Evolutionary conservation across 1,284 basidiomycete species (phyloP), one percentile per base, ranked within the genome.

Genomic region (Apiotrichum domesticum): DNA sequence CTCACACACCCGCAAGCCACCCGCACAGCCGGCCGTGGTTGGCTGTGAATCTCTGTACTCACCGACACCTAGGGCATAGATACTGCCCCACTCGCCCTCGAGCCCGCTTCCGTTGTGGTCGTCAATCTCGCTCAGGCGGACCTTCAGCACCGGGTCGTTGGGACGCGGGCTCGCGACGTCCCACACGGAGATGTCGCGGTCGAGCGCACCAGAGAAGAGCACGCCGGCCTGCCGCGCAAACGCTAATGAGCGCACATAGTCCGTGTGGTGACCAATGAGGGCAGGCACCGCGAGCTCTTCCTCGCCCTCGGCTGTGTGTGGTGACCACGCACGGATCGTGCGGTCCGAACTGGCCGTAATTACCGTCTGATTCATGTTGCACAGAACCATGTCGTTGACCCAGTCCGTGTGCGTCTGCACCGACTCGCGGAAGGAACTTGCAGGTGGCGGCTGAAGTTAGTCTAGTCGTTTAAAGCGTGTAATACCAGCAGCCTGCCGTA

Each of bases 271-370:
- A n/a, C 95, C 95, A 44, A 98, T 80, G 3, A 85, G 81, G 0
- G 81, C 79, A 0, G 83, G 80, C 1, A 79, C 75, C 5, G 88
- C 85, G 15, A 54, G 60, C 21, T 21, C 21, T 21, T 21, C 21
- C 85, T 85, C 46, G 60, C 68, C 53, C 66, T 73, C 67, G 78
- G 67, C 2, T 33, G 84, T 79, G 71, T 98, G 92, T 0, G 95
- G 94, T 54, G 83, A 87, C 95, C 96, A 98, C 0, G 90, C 85
- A 70, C 94, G 90, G 64, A 99, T 82, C 13, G 92, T 92, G 8
- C 93, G 90, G 73, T 98, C 95, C 3, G 94, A 96, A 0, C 95
- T 98, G 1, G 90, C 95, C 46, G 95, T 93, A 46, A 97, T 83
- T 51, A 97, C 88, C 3, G 91, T 97, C 73, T 95, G 92, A 66